Conservation (phyloP, 192 early-diverging fungal species). For the Mortierella hygrophila region DNA sequence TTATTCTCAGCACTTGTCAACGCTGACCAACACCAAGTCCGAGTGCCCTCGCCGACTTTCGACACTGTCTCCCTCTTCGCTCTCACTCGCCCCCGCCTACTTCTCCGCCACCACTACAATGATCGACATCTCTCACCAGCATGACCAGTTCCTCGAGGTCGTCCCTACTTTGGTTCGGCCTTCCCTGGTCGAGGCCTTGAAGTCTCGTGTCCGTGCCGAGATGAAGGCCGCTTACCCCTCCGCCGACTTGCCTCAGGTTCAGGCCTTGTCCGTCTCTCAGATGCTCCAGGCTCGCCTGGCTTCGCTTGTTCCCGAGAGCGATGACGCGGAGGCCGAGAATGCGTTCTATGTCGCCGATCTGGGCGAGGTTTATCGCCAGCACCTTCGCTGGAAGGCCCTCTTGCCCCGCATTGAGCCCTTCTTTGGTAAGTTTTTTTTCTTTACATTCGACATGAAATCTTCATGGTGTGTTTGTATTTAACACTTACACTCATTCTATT, state of each 20-base stretch:
- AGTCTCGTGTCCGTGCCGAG: constrained; percentile 24
- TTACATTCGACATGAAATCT: not conserved
- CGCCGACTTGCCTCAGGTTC: constrained; percentile 14
- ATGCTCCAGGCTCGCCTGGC: constrained; percentile 35
- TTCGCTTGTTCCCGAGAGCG: constrained; percentile 29
- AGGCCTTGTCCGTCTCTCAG: constrained; percentile 14
- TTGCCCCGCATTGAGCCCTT: constrained; percentile 96
- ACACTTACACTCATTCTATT: not conserved
- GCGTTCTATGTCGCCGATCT: constrained; percentile 96
- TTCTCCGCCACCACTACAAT: constrained; percentile 10
- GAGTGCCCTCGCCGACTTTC: not conserved
- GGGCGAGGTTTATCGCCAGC: constrained; percentile 91
- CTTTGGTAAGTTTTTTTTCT: constrained; percentile 72
- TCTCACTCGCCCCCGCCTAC: not conserved
- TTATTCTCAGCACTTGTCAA: not conserved
- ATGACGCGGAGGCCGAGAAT: constrained; percentile 78
- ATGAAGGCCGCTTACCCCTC: not conserved
- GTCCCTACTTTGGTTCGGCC: constrained; percentile 38
- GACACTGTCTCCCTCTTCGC: not conserved
- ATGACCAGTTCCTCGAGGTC: constrained; percentile 36
- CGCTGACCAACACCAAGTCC: not conserved
- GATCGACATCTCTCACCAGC: constrained; percentile 51
- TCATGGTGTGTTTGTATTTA: not conserved
- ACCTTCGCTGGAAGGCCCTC: constrained; percentile 80
- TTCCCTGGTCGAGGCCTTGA: constrained; percentile 33